phyloP scores from a whole-genome alignment of 176 grass and related monocot genomes.

The Elymus sibiricus region DNA sequence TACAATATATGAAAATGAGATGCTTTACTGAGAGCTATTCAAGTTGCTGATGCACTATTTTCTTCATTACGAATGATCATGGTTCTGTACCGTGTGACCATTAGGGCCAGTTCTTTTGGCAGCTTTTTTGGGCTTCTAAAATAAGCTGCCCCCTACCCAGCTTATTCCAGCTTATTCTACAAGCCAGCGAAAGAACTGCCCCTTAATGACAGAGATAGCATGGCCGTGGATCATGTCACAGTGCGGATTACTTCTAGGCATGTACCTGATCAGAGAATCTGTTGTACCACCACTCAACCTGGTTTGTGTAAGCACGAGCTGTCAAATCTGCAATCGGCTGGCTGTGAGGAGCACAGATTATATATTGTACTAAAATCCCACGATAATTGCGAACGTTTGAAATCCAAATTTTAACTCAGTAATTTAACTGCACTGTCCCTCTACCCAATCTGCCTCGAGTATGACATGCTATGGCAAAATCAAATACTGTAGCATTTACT shows the following conservation, averaged over 20 bases:
- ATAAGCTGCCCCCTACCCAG: no score
- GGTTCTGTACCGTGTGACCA: neutral
- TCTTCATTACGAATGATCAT: conserved; percentile 27
- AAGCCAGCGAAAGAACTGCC: no score
- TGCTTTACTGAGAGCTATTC: neutral
- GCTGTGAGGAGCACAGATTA: neutral
- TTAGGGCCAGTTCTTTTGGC: no score
- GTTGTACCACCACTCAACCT: neutral
- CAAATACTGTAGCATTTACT: no score
- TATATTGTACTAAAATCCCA: neutral
- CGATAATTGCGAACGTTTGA: neutral
- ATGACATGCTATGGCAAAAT: no score
- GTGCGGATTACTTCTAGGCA: neutral
- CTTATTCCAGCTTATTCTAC: no score
- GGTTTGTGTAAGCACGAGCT: neutral
- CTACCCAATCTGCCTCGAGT: no score
- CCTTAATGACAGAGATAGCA: conserved; percentile 1
- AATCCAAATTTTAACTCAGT: neutral
- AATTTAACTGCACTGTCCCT: neutral
- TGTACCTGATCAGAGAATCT: conserved; percentile 28
- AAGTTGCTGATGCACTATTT: conserved; percentile 10
- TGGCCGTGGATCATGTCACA: neutral
- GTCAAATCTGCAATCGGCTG: conserved; percentile 13
- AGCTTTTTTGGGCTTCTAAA: no score
- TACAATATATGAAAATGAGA: neutral